These are phyloP conservation scores for Kodamaea fukazawae DNA, from an alignment of 805 yeast genomes.

Conservation along the genomic window DNA sequence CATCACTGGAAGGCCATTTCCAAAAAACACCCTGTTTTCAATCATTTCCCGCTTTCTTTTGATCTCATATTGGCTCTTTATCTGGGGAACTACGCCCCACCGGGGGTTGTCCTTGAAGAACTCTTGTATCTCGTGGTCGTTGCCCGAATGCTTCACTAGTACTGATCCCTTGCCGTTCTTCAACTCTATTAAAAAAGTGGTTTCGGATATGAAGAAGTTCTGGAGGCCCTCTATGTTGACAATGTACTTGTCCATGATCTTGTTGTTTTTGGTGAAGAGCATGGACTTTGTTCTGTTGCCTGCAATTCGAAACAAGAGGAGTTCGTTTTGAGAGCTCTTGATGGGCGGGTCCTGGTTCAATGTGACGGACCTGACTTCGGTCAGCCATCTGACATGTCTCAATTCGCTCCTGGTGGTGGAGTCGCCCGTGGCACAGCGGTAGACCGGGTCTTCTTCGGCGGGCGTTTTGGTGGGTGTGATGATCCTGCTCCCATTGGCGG, in stretches of 20 bases:
- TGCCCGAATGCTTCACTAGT: conserved; percentile 7
- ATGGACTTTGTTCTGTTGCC: conserved; percentile 3
- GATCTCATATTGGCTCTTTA: too few species aligned
- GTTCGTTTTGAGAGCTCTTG: background rate
- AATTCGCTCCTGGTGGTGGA: conserved; percentile 1
- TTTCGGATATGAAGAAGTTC: conserved; percentile 9
- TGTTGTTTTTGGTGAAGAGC: conserved; percentile 7
- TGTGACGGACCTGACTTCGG: conserved; percentile 4
- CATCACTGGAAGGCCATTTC: too few species aligned
- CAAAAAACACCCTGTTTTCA: too few species aligned
- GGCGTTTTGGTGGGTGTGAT: too few species aligned
- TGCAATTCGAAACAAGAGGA: conserved; percentile 3
- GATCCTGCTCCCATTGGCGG: too few species aligned
- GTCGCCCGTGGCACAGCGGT: too few species aligned
- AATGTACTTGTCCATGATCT: conserved; percentile 5
- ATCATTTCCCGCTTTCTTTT: too few species aligned
- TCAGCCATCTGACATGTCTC: background rate
- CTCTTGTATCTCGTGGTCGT: conserved; percentile 8
- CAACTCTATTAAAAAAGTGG: conserved; percentile 7
- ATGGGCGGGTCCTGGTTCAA: conserved; percentile 1
- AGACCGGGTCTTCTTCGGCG: too few species aligned
- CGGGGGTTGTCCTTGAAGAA: background rate
- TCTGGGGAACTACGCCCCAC: too few species aligned
- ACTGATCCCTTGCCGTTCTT: conserved; percentile 8
- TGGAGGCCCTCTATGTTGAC: conserved; percentile 5